Percentiles rank a stretch among this genome's conserved stretches.
phyloP scores from a whole-genome alignment of 306 rosid species.

The Quercus wislizeni region DNA sequence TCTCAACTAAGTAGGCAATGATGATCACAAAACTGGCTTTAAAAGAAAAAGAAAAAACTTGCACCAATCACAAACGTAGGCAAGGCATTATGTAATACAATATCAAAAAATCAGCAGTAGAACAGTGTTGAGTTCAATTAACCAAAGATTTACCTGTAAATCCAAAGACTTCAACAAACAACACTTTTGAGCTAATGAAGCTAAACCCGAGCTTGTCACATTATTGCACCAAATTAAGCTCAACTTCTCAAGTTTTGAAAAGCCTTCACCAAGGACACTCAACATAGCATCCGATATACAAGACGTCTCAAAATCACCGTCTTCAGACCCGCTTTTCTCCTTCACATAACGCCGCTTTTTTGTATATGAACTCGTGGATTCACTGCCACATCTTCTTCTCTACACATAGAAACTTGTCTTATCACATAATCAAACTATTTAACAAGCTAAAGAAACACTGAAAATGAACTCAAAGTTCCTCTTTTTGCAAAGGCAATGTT shows the following conservation, averaged over 20 bases:
- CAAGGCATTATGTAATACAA: not conserved
- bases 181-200: slow-evolving; percentile 59
- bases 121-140: not conserved
- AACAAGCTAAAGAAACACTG: not conserved
- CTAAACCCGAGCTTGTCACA: slow-evolving; percentile 61
- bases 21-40: not conserved
- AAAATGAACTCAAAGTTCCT: not conserved
- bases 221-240: slow-evolving; percentile 89
- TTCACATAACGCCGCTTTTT: slow-evolving; percentile 33
- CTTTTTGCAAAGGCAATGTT: not conserved
- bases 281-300: slow-evolving; percentile 75
- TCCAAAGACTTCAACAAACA: slow-evolving; percentile 66
- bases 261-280: slow-evolving; percentile 68
- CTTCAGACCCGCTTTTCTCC: slow-evolving; percentile 41
- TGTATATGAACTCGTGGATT: slow-evolving; percentile 22
- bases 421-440: not conserved
- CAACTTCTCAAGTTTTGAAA: slow-evolving; percentile 72
- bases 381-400: slow-evolving; percentile 49
- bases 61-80: not conserved
- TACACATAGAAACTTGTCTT: slow-evolving; percentile 7
- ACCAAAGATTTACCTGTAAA: slow-evolving; percentile 59
- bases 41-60: not conserved
- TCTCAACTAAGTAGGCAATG: not conserved
- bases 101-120: not conserved
- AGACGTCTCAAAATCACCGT: slow-evolving; percentile 37